phyloP scores from a whole-genome alignment of 495 filamentous ascomycete genomes.

The Chaetomium fimeti region DNA sequence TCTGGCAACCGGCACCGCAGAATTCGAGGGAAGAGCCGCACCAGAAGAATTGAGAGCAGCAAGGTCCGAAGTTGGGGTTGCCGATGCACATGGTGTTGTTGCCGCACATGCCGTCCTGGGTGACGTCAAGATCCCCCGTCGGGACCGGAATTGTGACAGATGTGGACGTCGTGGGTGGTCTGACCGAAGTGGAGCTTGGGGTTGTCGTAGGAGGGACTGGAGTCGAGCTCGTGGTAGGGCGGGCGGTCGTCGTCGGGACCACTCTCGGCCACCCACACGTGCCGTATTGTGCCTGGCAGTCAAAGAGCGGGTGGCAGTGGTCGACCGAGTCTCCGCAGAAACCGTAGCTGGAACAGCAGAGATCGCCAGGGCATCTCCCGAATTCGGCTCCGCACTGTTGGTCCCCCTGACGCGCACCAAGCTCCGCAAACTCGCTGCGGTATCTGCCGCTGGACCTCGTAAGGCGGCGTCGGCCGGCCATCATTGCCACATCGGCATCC shows the following conservation, averaged over 20 bases:
- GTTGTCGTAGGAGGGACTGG: constrained; percentile 11
- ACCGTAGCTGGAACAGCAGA: constrained; percentile 49
- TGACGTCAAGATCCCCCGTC: constrained; percentile 24
- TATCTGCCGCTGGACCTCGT: background rate
- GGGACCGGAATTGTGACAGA: constrained; percentile 18
- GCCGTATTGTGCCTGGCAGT: constrained; percentile 51
- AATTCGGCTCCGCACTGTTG: constrained; percentile 26
- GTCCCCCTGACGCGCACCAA: constrained; percentile 27
- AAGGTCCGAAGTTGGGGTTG: constrained; percentile 33
- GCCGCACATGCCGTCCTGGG: constrained; percentile 39
- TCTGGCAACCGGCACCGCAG: constrained; percentile 54
- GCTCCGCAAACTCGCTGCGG: constrained; percentile 11
- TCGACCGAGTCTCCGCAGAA: constrained; percentile 49
- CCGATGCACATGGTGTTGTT: constrained; percentile 39
- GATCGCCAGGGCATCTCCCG: constrained; percentile 29
- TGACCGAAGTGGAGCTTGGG: background rate
- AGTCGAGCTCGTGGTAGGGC: constrained; percentile 5
- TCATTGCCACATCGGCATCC: constrained; percentile 3
- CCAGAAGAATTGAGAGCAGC: constrained; percentile 50
- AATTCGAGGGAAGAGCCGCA: constrained; percentile 50
- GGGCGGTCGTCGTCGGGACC: constrained; percentile 15
- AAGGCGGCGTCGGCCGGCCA: constrained; percentile 10
- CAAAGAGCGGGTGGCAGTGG: constrained; percentile 50
- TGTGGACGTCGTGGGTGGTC: constrained; percentile 11
- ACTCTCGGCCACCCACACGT: constrained; percentile 37